These are phyloP conservation scores for Ligustrum vulgare DNA, from an alignment of 257 asterid species.

Conservation along the genomic window DNA sequence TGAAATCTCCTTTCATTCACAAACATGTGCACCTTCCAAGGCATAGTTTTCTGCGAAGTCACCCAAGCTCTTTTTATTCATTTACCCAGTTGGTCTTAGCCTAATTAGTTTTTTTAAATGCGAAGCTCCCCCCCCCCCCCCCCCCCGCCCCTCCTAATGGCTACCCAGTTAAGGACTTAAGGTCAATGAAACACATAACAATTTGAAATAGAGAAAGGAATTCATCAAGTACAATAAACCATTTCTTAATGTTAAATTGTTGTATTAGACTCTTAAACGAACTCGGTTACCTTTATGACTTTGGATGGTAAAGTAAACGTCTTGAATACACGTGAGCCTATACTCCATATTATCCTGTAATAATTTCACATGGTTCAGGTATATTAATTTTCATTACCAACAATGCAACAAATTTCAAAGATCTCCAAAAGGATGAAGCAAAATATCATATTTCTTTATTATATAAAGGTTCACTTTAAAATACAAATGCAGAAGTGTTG, in stretches of 20 bases:
- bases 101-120: background rate
- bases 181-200: background rate
- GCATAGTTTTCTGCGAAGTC: background rate
- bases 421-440: background rate
- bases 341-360: slow-evolving; percentile 89
- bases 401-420: slow-evolving; percentile 7
- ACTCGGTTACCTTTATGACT: slow-evolving; percentile 65
- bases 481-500: background rate
- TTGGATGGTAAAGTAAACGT: slow-evolving; percentile 78
- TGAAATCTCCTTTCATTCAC: background rate
- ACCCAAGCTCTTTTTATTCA: background rate
- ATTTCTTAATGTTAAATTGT: slow-evolving; percentile 14
- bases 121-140: too few relatives aligned
- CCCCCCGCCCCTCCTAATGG: too few relatives aligned
- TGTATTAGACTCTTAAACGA: background rate
- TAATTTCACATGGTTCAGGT: slow-evolving; percentile 27
- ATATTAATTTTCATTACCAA: slow-evolving; percentile 16
- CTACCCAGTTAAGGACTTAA: background rate
- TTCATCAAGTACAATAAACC: slow-evolving; percentile 2
- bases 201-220: background rate
- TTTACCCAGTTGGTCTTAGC: background rate
- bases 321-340: slow-evolving; percentile 74
- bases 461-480: background rate
- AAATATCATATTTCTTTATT: background rate
- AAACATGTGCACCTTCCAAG: background rate